These are phyloP conservation scores for Leptographium lundbergii DNA, from an alignment of 2,329 filamentous ascomycete species.

Conservation along the genomic window DNA sequence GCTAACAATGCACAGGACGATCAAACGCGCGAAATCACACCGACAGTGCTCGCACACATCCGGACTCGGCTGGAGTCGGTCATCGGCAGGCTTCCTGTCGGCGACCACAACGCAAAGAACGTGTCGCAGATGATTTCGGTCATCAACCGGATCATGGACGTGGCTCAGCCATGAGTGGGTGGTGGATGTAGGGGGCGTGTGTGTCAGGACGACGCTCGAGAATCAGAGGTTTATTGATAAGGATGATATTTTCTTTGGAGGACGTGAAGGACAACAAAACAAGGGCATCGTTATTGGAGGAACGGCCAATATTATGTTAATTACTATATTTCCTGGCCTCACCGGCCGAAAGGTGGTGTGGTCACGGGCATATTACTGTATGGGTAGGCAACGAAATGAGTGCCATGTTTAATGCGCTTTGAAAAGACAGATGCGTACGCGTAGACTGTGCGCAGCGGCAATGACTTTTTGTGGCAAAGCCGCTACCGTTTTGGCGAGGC, in stretches of 20 bases:
- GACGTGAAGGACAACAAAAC: background rate
- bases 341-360: background rate
- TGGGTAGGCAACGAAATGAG: background rate
- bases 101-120: constrained; percentile 34
- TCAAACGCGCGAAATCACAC: constrained; percentile 41
- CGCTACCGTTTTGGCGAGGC: background rate
- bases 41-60: constrained; percentile 43
- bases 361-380: background rate
- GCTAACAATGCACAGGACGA: constrained; percentile 29
- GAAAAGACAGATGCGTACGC: no score
- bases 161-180: background rate
- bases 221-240: background rate
- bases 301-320: background rate
- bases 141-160: constrained; percentile 20
- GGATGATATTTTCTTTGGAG: background rate
- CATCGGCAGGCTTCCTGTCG: constrained; percentile 33
- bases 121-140: constrained; percentile 30
- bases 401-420: background rate
- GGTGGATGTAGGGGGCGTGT: background rate
- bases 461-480: no score
- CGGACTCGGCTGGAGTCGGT: constrained; percentile 39
- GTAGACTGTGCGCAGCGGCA: no score
- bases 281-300: background rate
- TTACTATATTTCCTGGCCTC: background rate
- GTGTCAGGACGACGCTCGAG: no score